Conservation (phyloP, 2,329 filamentous ascomycete genomes). For the Colletotrichum chrysophilum region DNA sequence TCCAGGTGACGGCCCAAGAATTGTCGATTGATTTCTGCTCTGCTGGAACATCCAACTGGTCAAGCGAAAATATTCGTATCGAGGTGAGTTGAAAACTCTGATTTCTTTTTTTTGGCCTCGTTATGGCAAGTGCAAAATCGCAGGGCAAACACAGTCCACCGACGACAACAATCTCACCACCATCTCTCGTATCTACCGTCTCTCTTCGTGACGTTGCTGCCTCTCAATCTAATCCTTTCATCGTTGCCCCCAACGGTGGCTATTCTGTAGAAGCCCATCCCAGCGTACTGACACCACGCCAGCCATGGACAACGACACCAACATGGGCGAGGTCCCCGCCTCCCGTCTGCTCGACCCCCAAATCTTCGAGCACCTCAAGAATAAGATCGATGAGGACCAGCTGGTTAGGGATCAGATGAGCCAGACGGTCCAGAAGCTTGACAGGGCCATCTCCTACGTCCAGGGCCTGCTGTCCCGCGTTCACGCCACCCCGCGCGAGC, state of each 20-base stretch:
- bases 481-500: constrained; percentile 79
- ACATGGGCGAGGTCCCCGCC: constrained; percentile 19
- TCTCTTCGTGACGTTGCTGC: neutral
- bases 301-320: constrained; percentile 24
- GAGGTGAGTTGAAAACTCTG: constrained; percentile 13
- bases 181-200: neutral
- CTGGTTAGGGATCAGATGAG: constrained; percentile 82
- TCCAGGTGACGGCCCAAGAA: neutral
- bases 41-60: neutral
- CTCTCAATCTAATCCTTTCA: neutral
- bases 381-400: constrained; percentile 87
- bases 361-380: constrained; percentile 87
- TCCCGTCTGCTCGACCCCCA: constrained; percentile 67
- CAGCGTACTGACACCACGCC: neutral
- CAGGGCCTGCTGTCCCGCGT: constrained; percentile 87
- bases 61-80: neutral
- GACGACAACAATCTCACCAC: neutral
- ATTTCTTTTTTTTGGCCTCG: neutral
- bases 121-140: neutral
- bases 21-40: neutral
- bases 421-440: constrained; percentile 80
- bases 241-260: neutral
- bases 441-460: constrained; percentile 81
- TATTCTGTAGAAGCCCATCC: neutral
- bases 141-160: neutral